Evolutionary conservation across 169 alveolate species (phyloP).

Genomic region (Plasmodium inui): DNA sequence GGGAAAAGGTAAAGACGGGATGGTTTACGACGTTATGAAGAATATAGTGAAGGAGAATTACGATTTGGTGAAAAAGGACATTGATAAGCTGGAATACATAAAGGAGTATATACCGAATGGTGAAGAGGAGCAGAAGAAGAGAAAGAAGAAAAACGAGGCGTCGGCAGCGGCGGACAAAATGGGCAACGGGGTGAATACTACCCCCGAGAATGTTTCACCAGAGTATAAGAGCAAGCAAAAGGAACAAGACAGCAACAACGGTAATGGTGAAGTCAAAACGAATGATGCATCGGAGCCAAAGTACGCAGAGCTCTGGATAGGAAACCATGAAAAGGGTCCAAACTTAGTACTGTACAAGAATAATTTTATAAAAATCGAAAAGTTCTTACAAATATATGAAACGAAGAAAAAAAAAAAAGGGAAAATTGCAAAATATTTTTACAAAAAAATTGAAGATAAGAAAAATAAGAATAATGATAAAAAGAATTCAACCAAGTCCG

Average conservation of each 20-base stretch:
- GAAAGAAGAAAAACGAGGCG: background rate
- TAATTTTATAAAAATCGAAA: slow-evolving; percentile 35
- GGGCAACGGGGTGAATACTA: background rate
- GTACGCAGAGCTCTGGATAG: slow-evolving; percentile 85
- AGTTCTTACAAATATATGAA: slow-evolving; percentile 35
- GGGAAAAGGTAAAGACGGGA: slow-evolving; percentile 64
- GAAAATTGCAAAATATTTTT: slow-evolving; percentile 4
- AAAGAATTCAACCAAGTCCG: slow-evolving; percentile 9
- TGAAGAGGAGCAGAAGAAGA: background rate
- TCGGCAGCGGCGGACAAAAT: background rate
- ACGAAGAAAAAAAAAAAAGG: slow-evolving; percentile 22
- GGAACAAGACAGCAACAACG: background rate
- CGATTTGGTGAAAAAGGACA: slow-evolving; percentile 43
- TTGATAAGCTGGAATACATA: slow-evolving; percentile 9
- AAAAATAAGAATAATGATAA: slow-evolving; percentile 4
- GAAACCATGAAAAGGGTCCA: slow-evolving; percentile 82
- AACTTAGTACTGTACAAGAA: slow-evolving; percentile 56
- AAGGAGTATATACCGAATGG: slow-evolving; percentile 12
- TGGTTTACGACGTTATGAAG: slow-evolving; percentile 61
- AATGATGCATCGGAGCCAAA: background rate
- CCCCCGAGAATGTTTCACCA: background rate
- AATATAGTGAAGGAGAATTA: slow-evolving; percentile 34
- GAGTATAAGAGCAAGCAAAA: background rate
- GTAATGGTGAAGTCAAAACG: background rate
- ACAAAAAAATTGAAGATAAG: slow-evolving; percentile 12